Percentiles rank a stretch among this genome's conserved stretches.
phyloP scores from a whole-genome alignment of 352 stramenopile genomes.

The Globisporangium nagaii region DNA sequence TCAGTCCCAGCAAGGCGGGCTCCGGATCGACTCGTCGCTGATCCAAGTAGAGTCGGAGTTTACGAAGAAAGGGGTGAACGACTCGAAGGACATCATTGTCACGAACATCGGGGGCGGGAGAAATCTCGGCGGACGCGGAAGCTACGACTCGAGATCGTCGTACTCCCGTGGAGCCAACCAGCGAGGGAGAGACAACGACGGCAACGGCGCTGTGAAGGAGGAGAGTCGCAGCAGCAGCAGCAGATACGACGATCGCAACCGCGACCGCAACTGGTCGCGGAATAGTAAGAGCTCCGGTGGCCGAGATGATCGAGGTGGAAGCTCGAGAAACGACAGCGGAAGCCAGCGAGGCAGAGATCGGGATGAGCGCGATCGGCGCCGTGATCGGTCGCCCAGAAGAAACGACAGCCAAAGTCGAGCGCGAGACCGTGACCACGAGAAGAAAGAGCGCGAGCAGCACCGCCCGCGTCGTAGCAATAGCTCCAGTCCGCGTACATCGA shows the following conservation, averaged over 20 bases:
- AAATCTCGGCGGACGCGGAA: not conserved
- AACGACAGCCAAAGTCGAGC: conserved; percentile 11
- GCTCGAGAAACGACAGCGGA: conserved; percentile 7
- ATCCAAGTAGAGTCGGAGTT: conserved; percentile 59
- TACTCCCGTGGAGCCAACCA: conserved; percentile 9
- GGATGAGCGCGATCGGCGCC: conserved; percentile 6
- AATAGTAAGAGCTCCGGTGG: conserved; percentile 9
- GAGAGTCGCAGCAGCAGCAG: conserved; percentile 8
- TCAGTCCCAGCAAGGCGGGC: conserved; percentile 44
- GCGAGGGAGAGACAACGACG: conserved; percentile 10
- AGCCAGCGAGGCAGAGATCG: conserved; percentile 5
- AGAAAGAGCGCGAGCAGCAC: conserved; percentile 22
- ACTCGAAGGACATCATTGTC: conserved; percentile 43
- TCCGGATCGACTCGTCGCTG: conserved; percentile 52
- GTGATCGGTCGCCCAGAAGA: conserved; percentile 10
- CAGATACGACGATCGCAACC: conserved; percentile 21
- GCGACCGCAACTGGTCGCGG: conserved; percentile 6
- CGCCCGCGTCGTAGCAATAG: conserved; percentile 30
- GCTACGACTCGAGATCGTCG: not conserved
- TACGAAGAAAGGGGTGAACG: conserved; percentile 62
- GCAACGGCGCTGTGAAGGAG: conserved; percentile 6
- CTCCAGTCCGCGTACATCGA: conserved; percentile 21
- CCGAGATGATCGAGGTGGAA: conserved; percentile 12
- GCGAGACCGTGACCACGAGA: conserved; percentile 24
- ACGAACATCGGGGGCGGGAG: conserved; percentile 21